Evolutionary conservation across 2,329 filamentous ascomycete genomes (phyloP).

Genomic region (Cercospora sp.): DNA sequence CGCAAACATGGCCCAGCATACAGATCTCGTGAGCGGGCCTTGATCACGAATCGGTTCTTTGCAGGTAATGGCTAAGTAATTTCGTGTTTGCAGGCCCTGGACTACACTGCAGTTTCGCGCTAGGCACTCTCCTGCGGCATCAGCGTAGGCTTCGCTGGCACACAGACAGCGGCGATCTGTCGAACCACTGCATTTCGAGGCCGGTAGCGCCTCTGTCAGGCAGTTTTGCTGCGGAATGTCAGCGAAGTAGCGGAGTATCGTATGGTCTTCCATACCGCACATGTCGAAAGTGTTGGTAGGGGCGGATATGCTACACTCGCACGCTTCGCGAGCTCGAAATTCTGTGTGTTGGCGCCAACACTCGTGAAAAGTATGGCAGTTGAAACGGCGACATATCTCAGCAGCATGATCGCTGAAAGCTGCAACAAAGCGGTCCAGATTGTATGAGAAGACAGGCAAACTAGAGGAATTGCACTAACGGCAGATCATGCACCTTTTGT

Average conservation of each 20-base stretch:
- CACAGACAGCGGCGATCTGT: conserved; percentile 22
- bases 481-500: conserved; percentile 3
- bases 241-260: not conserved
- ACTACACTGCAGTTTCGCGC: conserved; percentile 23
- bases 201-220: conserved; percentile 11
- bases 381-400: not conserved
- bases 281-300: conserved; percentile 21
- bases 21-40: conserved; percentile 4
- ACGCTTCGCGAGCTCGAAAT: not conserved
- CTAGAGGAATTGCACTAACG: not conserved
- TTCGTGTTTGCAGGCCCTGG: conserved; percentile 14
- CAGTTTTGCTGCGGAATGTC: conserved; percentile 14
- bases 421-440: conserved; percentile 5
- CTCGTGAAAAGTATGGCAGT: not conserved
- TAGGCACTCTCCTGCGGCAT: conserved; percentile 15
- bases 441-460: conserved; percentile 8
- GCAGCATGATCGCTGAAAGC: not conserved
- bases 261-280: conserved; percentile 18
- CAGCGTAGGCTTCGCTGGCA: conserved; percentile 9
- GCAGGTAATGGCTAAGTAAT: conserved; percentile 23
- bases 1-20: conserved; percentile 24
- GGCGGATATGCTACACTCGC: conserved; percentile 5
- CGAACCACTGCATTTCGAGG: conserved; percentile 15
- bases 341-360: not conserved
- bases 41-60: conserved; percentile 22